Evolutionary conservation across 805 yeast species (phyloP), one percentile per base, ranked within the genome.

Genomic region (Saturnispora dispora): DNA sequence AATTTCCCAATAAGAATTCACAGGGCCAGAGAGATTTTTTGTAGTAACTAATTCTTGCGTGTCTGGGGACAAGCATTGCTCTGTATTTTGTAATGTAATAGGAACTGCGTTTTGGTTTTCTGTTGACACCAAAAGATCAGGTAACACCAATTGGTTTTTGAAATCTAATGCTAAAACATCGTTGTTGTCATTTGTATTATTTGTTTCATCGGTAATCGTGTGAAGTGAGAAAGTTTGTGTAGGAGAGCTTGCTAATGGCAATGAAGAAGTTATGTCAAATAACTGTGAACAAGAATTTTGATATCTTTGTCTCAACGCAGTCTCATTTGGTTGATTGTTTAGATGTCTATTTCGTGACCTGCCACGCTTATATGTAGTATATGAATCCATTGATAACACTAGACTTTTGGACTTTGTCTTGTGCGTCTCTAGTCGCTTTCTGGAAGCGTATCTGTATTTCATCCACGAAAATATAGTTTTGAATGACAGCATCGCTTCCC

Each of bases 1-100:
- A 8, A 67, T 57, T 30, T 57, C 63, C 63, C 64, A 64, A 47
- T 67, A 66, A 40, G 54, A 40, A 41, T 42, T 45, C 11, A 23
- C 22, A 17, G 39, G 42, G 20, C 28, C 40, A 30, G 2, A n/a
- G 4, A 42, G 10, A 5, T 25, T 6, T 6, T 23, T 37, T 33
- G 51, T 23, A 17, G 17, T 42, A 33, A 5, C 15, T 9, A 45
- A 18, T 8, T 32, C 18, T 18, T 45, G 50, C 20, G 51, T 32
- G 13, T n/a, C 15, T 25, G 40, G 42, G 10, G 22, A 25, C 35
- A 32, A 11, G 18, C 20, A 11, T 18, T 9, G 41, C 11, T 37
- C 41, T 17, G 41, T 18, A 18, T 37, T 37, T 13, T 23, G 32
- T 46, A 27, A 13, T 8, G 27, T 20, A 8, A 37, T 37, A 18